These are phyloP conservation scores for Kodamaea derodonti DNA, from an alignment of 1,139 yeast genomes.

Conservation along the genomic window DNA sequence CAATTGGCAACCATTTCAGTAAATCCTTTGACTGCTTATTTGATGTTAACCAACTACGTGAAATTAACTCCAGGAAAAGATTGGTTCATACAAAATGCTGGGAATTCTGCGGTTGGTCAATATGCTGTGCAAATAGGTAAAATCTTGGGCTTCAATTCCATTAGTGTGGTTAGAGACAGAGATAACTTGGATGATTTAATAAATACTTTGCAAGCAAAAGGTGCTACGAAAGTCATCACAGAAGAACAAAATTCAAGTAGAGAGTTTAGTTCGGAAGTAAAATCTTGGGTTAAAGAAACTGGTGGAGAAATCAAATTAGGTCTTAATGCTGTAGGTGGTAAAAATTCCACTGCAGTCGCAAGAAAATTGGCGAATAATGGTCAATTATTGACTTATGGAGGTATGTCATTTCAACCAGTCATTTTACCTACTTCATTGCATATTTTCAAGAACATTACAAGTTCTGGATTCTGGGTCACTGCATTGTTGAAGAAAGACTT, in stretches of 20 bases:
- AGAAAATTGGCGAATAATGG: constrained; percentile 69
- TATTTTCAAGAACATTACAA: constrained; percentile 82
- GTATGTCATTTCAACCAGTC: constrained; percentile 96
- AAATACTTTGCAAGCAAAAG: constrained; percentile 55
- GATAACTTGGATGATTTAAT: constrained; percentile 64
- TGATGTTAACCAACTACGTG: constrained; percentile 73
- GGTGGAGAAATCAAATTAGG: constrained; percentile 65
- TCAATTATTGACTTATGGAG: constrained; percentile 88
- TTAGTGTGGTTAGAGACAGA: constrained; percentile 85
- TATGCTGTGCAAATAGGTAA: constrained; percentile 86
- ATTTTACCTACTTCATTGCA: constrained; percentile 81
- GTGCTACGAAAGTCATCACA: constrained; percentile 88
- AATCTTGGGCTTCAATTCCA: constrained; percentile 72
- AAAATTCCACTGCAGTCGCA: constrained; percentile 74
- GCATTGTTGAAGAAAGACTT: constrained; percentile 65
- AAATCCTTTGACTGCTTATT: constrained; percentile 90
- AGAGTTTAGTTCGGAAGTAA: constrained; percentile 57
- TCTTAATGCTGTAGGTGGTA: constrained; percentile 91
- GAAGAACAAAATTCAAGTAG: constrained; percentile 76
- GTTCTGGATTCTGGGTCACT: constrained; percentile 94
- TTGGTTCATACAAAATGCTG: constrained; percentile 96
- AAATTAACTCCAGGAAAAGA: constrained; percentile 64
- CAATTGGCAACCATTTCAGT: constrained; percentile 90
- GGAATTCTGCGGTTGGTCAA: constrained; percentile 94
- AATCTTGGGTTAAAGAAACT: constrained; percentile 58